Conservation (phyloP, 257 asterid species). For the Capsicum chinense region DNA sequence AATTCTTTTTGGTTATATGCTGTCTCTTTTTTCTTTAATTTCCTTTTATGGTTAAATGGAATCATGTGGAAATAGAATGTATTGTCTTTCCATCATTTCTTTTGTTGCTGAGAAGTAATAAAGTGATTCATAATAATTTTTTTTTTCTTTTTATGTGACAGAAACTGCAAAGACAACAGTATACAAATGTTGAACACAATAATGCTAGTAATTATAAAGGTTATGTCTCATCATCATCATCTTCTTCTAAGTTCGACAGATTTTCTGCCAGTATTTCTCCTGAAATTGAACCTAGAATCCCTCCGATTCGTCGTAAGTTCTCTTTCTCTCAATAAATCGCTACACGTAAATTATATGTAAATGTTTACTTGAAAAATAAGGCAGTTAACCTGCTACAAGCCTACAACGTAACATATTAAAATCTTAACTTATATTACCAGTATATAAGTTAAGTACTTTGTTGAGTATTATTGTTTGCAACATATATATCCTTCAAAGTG, state of each 20-base stretch:
- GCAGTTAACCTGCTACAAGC: background rate
- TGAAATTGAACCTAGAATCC: background rate
- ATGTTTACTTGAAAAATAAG: background rate
- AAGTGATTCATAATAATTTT: background rate
- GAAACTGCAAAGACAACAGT: constrained; percentile 22
- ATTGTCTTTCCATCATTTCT: background rate
- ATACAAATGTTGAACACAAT: constrained; percentile 21
- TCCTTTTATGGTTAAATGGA: background rate
- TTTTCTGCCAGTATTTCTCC: constrained; percentile 23
- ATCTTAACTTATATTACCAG: background rate
- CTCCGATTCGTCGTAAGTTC: background rate
- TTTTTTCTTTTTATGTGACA: background rate
- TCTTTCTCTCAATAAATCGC: background rate
- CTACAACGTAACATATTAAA: background rate
- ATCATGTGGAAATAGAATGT: background rate
- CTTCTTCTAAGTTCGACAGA: constrained; percentile 24
- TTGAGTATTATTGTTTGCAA: background rate
- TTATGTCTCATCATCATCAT: background rate
- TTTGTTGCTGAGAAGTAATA: background rate
- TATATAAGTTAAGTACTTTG: background rate
- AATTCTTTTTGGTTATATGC: background rate
- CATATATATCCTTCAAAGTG: background rate
- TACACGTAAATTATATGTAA: background rate
- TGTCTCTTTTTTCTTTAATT: background rate
- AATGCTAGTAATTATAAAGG: background rate